These are phyloP conservation scores for Ensete ventricosum DNA, from an alignment of 176 grass and related monocot species.

Conservation along the genomic window DNA sequence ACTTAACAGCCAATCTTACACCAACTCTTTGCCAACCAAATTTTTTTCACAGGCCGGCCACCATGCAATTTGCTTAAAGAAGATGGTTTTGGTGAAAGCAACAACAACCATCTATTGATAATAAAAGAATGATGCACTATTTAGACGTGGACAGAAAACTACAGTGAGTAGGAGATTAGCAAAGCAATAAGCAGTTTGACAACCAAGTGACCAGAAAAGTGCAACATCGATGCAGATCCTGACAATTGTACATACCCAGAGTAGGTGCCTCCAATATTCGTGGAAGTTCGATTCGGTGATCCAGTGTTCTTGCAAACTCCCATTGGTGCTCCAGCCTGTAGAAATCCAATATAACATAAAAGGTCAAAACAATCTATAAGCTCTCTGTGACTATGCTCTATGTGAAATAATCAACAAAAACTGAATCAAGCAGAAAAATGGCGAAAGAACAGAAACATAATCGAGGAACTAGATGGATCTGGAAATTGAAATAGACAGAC, in stretches of 20 bases:
- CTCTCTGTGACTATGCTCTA: too few relatives aligned
- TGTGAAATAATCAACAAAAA: neutral
- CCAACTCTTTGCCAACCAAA: too few relatives aligned
- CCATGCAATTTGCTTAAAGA: too few relatives aligned
- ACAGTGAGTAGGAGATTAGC: neutral
- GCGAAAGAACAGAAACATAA: too few relatives aligned
- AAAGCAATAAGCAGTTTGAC: conserved; percentile 9
- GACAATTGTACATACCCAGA: conserved; percentile 20
- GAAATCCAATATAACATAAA: neutral
- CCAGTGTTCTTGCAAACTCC: conserved; percentile 24
- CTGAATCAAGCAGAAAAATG: neutral
- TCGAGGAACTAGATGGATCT: neutral
- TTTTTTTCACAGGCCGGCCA: too few relatives aligned
- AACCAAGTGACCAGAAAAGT: neutral
- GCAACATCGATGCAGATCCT: neutral
- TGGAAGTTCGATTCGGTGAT: conserved; percentile 7
- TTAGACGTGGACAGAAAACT: neutral
- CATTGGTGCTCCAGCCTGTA: conserved; percentile 20
- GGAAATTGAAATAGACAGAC: conserved; percentile 31
- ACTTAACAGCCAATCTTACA: too few relatives aligned
- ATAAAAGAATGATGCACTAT: neutral
- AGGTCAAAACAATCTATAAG: too few relatives aligned
- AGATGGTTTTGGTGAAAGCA: too few relatives aligned
- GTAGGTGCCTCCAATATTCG: conserved; percentile 7
- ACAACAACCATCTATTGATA: neutral